Conservation (phyloP, 352 stramenopile species). For the Pythium brachiatum region DNA sequence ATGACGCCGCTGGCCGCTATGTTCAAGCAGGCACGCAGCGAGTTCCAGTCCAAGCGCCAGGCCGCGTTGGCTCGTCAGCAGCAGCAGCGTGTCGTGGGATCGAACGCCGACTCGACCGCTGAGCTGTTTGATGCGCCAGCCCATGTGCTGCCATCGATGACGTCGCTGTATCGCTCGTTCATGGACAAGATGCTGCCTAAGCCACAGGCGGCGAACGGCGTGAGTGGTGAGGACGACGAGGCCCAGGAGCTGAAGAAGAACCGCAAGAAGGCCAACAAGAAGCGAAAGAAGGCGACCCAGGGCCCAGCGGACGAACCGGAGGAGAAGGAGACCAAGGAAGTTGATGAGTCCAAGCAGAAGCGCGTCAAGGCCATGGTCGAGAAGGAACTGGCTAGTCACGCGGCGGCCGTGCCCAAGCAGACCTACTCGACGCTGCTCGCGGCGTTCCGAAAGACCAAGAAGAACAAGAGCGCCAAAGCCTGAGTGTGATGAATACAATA, state of each 20-base stretch:
- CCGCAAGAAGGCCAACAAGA: slow-evolving; percentile 48
- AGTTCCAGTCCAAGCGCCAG: slow-evolving; percentile 22
- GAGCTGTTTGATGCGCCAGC: slow-evolving; percentile 76
- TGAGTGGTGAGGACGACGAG: slow-evolving; percentile 4
- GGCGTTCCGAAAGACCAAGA: slow-evolving; percentile 56
- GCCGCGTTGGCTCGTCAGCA: slow-evolving; percentile 16
- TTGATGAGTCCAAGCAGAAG: slow-evolving; percentile 33
- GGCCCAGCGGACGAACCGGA: slow-evolving; percentile 15
- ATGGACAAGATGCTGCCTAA: slow-evolving; percentile 88
- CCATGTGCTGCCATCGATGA: slow-evolving; percentile 83
- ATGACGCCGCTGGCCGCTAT: slow-evolving; percentile 38
- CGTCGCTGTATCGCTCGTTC: slow-evolving; percentile 78
- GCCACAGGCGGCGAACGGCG: slow-evolving; percentile 29
- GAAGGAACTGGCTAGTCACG: slow-evolving; percentile 54
- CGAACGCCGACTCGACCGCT: slow-evolving; percentile 22
- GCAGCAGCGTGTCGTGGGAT: slow-evolving; percentile 10
- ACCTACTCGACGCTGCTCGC: slow-evolving; percentile 73
- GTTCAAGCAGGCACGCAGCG: slow-evolving; percentile 24
- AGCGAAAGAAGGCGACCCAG: slow-evolving; percentile 27
- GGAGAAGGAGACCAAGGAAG: slow-evolving; percentile 22
- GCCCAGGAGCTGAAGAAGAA: slow-evolving; percentile 51
- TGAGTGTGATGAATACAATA: slow-evolving; percentile 14
- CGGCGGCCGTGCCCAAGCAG: slow-evolving; percentile 45
- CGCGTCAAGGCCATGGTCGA: slow-evolving; percentile 63
- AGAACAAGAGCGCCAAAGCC: slow-evolving; percentile 22